A percentile compares a stretch with the other conserved stretches of the same genome.
Conservation (phyloP, 2,329 filamentous ascomycete genomes). For the Diaporthe sp. region DNA sequence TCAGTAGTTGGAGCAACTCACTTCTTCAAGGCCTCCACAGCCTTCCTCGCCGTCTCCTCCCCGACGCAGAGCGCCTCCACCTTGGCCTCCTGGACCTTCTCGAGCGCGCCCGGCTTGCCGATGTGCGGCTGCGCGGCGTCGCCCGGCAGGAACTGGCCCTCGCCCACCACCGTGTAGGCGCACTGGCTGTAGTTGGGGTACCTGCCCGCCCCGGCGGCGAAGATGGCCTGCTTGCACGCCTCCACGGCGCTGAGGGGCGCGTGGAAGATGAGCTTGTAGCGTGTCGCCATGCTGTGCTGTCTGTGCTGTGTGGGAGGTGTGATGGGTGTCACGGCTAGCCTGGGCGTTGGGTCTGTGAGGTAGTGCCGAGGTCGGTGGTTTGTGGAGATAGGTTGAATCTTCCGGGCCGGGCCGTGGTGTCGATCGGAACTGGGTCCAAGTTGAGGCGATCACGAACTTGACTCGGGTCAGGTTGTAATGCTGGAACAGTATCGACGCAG, state of each 20-base stretch:
- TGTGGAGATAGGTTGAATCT: neutral
- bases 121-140: conserved; percentile 74
- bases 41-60: conserved; percentile 67
- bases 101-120: conserved; percentile 69
- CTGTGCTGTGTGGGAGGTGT: neutral
- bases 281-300: conserved; percentile 33
- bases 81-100: conserved; percentile 71
- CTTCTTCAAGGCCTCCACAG: conserved; percentile 76
- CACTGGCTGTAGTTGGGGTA: conserved; percentile 70
- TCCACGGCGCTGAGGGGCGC: conserved; percentile 60
- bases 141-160: conserved; percentile 76
- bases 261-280: conserved; percentile 62
- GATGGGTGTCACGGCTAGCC: neutral
- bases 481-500: neutral
- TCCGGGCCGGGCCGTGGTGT: conserved; percentile 15
- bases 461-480: neutral
- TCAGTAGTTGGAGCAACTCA: conserved; percentile 53
- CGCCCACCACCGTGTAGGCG: conserved; percentile 67
- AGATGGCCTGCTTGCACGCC: conserved; percentile 69
- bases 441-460: conserved; percentile 1
- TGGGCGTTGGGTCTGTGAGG: neutral
- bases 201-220: conserved; percentile 69
- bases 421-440: neutral
- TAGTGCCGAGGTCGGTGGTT: neutral
- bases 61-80: conserved; percentile 76